phyloP scores from a whole-genome alignment of 257 asterid species.

The Solanum piurae region DNA sequence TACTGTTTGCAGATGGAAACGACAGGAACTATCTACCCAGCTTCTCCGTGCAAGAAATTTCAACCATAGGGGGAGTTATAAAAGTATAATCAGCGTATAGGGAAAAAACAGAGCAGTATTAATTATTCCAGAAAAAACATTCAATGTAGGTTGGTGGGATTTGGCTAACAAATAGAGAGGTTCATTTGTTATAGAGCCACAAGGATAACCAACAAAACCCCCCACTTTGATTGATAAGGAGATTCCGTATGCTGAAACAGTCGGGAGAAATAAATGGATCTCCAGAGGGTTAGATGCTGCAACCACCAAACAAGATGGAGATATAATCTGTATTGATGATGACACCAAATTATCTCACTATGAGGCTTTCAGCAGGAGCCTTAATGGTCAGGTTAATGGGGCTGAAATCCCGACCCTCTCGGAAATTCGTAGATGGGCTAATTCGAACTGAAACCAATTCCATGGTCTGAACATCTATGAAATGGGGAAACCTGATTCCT shows the following conservation, averaged over 20 bases:
- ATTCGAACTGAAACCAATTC: not conserved
- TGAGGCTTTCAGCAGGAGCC: not conserved
- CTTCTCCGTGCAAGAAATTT: not conserved
- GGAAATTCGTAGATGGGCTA: not conserved
- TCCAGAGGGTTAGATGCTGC: not conserved
- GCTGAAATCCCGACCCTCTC: not conserved
- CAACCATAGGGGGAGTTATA: not conserved
- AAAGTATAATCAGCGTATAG: not conserved
- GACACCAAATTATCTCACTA: not conserved
- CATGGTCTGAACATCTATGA: not conserved
- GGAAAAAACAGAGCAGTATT: not conserved
- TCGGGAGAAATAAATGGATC: too few species aligned
- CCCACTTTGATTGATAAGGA: not conserved
- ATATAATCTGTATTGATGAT: not conserved
- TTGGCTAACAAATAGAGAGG: not conserved
- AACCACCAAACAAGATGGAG: not conserved
- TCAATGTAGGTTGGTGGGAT: not conserved
- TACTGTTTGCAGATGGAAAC: not conserved
- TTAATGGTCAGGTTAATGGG: not conserved
- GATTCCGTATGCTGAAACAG: not conserved
- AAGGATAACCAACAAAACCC: not conserved
- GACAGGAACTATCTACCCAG: not conserved
- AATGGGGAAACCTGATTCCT: not conserved
- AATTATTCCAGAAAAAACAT: not conserved
- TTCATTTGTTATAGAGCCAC: not conserved